phyloP scores from a whole-genome alignment of 2,329 filamentous ascomycete species.

The Diaporthe ampelina region DNA sequence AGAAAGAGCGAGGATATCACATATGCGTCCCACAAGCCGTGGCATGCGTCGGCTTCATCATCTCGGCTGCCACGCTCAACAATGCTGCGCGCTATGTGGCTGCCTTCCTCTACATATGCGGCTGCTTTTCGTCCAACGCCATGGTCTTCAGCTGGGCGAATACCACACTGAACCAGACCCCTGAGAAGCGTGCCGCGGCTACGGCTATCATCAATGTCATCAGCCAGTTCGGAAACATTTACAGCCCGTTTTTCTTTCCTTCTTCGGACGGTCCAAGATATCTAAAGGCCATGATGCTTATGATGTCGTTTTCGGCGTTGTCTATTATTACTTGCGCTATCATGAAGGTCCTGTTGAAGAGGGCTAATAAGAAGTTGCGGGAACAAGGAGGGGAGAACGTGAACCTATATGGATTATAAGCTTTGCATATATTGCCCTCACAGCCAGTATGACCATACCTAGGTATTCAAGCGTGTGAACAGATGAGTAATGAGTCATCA shows the following conservation, averaged over 20 bases:
- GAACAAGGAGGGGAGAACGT: neutral
- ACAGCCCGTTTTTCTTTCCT: conserved; percentile 57
- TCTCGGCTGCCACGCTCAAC: conserved; percentile 49
- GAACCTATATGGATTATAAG: neutral
- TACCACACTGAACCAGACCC: conserved; percentile 56
- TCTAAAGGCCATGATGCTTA: conserved; percentile 28
- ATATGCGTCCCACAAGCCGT: conserved; percentile 55
- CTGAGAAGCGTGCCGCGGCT: conserved; percentile 58
- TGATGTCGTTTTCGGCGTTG: conserved; percentile 3
- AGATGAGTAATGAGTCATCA: no score
- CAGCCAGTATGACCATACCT: no score
- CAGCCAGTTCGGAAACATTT: conserved; percentile 53
- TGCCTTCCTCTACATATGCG: conserved; percentile 53
- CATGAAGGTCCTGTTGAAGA: conserved; percentile 6
- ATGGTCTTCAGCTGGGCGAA: conserved; percentile 59
- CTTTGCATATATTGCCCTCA: neutral
- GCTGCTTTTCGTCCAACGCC: conserved; percentile 56
- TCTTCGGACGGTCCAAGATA: conserved; percentile 47
- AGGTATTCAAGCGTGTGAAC: no score
- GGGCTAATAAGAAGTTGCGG: neutral
- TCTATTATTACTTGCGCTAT: neutral
- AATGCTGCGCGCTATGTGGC: conserved; percentile 50
- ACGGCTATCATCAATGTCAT: conserved; percentile 52
- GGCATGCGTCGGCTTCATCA: conserved; percentile 57
- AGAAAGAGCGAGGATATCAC: conserved; percentile 58